Conservation (phyloP, 2,329 filamentous ascomycete genomes). For the Aspergillus thermomutatus region DNA sequence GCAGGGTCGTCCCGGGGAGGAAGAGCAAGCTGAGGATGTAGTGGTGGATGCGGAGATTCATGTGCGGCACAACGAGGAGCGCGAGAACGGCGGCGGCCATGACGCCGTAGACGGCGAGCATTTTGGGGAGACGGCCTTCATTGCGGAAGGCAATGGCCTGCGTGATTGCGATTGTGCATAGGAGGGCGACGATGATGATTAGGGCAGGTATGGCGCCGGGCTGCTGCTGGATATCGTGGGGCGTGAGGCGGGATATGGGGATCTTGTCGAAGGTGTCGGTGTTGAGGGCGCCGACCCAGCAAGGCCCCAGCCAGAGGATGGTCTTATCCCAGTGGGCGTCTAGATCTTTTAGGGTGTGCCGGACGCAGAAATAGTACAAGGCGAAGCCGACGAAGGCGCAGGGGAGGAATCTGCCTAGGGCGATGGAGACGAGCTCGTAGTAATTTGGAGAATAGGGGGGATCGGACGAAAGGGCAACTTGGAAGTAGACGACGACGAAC, state of each 20-base stretch:
- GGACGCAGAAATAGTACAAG: conserved; percentile 55
- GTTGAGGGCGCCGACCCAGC: conserved; percentile 60
- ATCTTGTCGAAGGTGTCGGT: conserved; percentile 63
- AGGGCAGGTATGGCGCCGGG: conserved; percentile 58
- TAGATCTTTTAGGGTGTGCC: conserved; percentile 47
- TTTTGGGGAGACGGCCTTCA: conserved; percentile 53
- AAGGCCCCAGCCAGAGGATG: conserved; percentile 57
- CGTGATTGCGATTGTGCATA: conserved; percentile 52
- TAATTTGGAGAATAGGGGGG: conserved; percentile 55
- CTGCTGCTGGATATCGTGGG: conserved; percentile 59
- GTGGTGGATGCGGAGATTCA: conserved; percentile 62
- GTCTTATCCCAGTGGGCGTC: conserved; percentile 60
- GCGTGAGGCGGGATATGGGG: conserved; percentile 59
- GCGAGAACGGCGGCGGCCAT: conserved; percentile 43
- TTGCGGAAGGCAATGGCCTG: conserved; percentile 57
- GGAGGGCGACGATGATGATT: conserved; percentile 49
- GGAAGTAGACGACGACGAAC: conserved; percentile 57
- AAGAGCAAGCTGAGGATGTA: conserved; percentile 60
- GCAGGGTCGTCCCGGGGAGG: conserved; percentile 56
- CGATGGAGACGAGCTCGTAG: conserved; percentile 52
- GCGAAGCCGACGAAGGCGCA: conserved; percentile 57
- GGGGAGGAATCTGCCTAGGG: conserved; percentile 56
- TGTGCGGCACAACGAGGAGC: conserved; percentile 53
- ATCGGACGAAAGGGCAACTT: conserved; percentile 59
- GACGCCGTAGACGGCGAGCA: conserved; percentile 45